A percentile compares a stretch with the other conserved stretches of the same genome.
Conservation (phyloP, 2,329 filamentous ascomycete species). For the Monascus ruber region DNA sequence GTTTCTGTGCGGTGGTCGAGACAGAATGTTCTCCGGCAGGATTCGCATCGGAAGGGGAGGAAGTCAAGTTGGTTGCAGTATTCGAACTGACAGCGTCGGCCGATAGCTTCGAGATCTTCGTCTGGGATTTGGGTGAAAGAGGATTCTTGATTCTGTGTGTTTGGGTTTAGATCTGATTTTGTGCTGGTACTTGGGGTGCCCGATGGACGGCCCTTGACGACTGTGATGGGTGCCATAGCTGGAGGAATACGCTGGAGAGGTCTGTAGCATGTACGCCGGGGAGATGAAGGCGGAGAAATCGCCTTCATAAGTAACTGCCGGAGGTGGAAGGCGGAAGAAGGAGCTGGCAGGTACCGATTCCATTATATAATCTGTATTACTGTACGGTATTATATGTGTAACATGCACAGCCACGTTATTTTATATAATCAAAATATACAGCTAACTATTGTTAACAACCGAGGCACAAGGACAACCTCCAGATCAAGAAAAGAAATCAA, state of each 20-base stretch:
- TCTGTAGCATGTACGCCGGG: background rate
- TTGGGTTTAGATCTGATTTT: background rate
- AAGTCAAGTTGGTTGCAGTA: conserved; percentile 96
- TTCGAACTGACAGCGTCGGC: conserved; percentile 78
- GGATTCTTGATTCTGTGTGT: conserved; percentile 9
- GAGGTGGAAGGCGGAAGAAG: background rate
- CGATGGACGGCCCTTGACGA: conserved; percentile 10
- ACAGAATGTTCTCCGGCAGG: conserved; percentile 74
- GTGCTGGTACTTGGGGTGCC: conserved; percentile 1
- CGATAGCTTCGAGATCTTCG: conserved; percentile 73
- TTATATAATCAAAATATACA: too few relatives aligned
- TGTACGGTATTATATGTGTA: too few relatives aligned
- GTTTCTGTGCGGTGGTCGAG: conserved; percentile 86
- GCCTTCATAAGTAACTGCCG: too few relatives aligned
- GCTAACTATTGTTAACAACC: too few relatives aligned
- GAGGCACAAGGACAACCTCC: too few relatives aligned
- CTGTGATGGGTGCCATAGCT: conserved; percentile 15
- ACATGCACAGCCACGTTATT: too few relatives aligned
- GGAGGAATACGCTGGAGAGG: background rate
- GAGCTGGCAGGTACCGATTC: background rate
- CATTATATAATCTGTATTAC: too few relatives aligned
- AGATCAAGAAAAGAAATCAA: too few relatives aligned
- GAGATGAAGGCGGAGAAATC: background rate
- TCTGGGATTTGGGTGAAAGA: conserved; percentile 36
- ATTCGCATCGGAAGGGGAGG: conserved; percentile 86